Evolutionary conservation across 352 stramenopile species (phyloP), one percentile per base, ranked within the genome.

Genomic region (Blastocystis sp.): DNA sequence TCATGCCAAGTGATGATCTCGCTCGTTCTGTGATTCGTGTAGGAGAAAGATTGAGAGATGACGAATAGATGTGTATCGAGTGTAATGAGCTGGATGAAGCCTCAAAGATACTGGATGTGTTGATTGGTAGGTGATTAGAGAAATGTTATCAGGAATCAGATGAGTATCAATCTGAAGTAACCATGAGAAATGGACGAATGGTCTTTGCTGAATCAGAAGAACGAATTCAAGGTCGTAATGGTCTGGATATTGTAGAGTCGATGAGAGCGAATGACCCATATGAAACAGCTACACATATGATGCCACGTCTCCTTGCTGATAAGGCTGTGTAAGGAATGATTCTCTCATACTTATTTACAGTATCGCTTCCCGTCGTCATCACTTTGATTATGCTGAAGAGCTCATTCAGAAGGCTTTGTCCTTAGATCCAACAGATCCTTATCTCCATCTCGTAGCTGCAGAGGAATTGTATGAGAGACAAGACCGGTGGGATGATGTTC

Each of bases 1-100:
- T 66, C 24, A 21, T 29, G 57, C 57, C 57, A 5, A 66, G 21
- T 7, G 61, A 73, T n/a, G 61, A 73, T 37, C 61, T 73, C 24
- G 61, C 61, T 73, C 61, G 61, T 9, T 73, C 61, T 9, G 24
- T 73, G 9, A n/a, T 73, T 7, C 61, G 61, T 12, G 61, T 73
- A n/a, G 7, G n/a, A 14, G 43, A 24, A 14, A 46, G 32, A 9
- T 4, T 35, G 19, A 21, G 61, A 49, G n/a, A 12, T 0, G n/a
- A n/a, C n/a, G n/a, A n/a, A 39, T 73, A 73, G 61, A 73, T 73
- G 61, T 27, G 61, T 46, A n/a, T 73, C 7, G 61, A 73, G 61
- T 46, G n/a, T 37, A 39, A n/a, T 6, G 24, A 73, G 9, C 51
- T 49, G 14, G 61, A 73, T 19, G 61, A 73, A 29, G 61, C 61